Evolutionary conservation across 768 basidiomycete genomes (phyloP).

Genomic region (Pleurotus salmoneostramineus): DNA sequence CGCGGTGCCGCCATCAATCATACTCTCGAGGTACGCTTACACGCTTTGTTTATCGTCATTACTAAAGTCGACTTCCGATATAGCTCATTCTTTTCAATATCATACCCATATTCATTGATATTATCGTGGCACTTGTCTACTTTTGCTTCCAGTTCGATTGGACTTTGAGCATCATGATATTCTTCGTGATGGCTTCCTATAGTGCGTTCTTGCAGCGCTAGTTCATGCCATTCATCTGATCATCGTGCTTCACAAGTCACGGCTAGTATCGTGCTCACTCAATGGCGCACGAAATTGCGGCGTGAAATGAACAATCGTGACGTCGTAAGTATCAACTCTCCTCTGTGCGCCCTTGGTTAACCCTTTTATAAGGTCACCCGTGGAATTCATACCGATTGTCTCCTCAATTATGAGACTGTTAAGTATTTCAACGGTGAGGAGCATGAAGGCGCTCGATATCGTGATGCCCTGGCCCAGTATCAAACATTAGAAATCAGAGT

Average conservation of each 20-base stretch:
- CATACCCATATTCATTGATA: conserved; percentile 80
- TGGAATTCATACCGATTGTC: conserved; percentile 78
- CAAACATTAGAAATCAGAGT: conserved; percentile 74
- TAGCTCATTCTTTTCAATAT: conserved; percentile 83
- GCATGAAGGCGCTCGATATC: conserved; percentile 71
- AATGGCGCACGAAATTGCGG: conserved; percentile 71
- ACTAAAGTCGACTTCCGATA: conserved; percentile 8
- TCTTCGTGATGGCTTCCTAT: conserved; percentile 72
- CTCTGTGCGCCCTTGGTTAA: background rate
- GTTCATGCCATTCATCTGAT: no score
- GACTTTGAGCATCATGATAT: conserved; percentile 62
- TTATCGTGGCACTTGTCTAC: conserved; percentile 63
- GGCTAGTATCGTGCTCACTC: conserved; percentile 54
- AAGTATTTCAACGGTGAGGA: conserved; percentile 89
- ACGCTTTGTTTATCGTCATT: background rate
- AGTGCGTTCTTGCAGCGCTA: no score
- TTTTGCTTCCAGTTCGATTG: conserved; percentile 63
- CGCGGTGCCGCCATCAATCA: conserved; percentile 86
- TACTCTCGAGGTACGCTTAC: conserved; percentile 55
- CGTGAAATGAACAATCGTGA: conserved; percentile 81
- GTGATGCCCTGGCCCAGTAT: conserved; percentile 67
- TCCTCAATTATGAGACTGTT: conserved; percentile 82
- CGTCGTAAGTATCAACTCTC: conserved; percentile 44
- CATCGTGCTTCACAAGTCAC: conserved; percentile 30
- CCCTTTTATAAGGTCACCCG: conserved; percentile 50